These are phyloP conservation scores for Kodamaea fukazawae DNA, from an alignment of 805 yeast genomes.

Conservation along the genomic window DNA sequence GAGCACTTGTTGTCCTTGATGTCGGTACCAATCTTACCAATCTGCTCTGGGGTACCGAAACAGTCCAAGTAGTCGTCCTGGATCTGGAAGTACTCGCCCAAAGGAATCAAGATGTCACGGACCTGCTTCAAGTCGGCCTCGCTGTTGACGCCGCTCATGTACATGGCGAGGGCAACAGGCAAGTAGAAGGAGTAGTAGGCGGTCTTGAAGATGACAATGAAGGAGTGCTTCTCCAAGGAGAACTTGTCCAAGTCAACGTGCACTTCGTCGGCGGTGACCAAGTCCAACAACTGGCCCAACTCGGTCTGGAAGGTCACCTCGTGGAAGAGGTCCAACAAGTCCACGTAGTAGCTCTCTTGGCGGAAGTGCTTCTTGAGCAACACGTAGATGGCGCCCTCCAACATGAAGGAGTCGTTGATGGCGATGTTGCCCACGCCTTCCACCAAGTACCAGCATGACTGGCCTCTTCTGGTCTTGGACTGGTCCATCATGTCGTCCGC, in stretches of 20 bases:
- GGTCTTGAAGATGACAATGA: slow-evolving; percentile 93
- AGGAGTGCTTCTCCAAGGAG: slow-evolving; percentile 84
- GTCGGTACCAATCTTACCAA: slow-evolving; percentile 98
- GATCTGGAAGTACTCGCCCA: slow-evolving; percentile 98
- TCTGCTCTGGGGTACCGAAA: slow-evolving; percentile 95
- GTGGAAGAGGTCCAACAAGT: slow-evolving; percentile 89
- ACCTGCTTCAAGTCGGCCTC: slow-evolving; percentile 84
- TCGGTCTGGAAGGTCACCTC: slow-evolving; percentile 98
- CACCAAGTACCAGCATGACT: slow-evolving; percentile 93
- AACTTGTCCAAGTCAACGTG: slow-evolving; percentile 85
- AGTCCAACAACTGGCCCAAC: slow-evolving; percentile 91
- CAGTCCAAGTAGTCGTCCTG: slow-evolving; percentile 97
- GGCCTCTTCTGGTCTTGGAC: slow-evolving; percentile 96
- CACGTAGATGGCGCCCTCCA: slow-evolving; percentile 90
- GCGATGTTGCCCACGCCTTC: slow-evolving; percentile 88
- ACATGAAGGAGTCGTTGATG: slow-evolving; percentile 94
- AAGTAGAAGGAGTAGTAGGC: slow-evolving; percentile 96
- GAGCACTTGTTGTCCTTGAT: slow-evolving; percentile 98
- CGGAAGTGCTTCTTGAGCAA: slow-evolving; percentile 87
- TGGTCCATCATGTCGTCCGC: slow-evolving; percentile 99
- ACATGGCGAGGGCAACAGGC: slow-evolving; percentile 97
- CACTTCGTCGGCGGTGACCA: slow-evolving; percentile 97
- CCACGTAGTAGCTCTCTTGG: slow-evolving; percentile 77
- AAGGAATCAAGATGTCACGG: slow-evolving; percentile 79
- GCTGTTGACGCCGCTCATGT: slow-evolving; percentile 73